Evolutionary conservation across 495 filamentous ascomycete species (phyloP), one percentile per base, ranked within the genome.

Genomic region (Lindgomyces ingoldianus): DNA sequence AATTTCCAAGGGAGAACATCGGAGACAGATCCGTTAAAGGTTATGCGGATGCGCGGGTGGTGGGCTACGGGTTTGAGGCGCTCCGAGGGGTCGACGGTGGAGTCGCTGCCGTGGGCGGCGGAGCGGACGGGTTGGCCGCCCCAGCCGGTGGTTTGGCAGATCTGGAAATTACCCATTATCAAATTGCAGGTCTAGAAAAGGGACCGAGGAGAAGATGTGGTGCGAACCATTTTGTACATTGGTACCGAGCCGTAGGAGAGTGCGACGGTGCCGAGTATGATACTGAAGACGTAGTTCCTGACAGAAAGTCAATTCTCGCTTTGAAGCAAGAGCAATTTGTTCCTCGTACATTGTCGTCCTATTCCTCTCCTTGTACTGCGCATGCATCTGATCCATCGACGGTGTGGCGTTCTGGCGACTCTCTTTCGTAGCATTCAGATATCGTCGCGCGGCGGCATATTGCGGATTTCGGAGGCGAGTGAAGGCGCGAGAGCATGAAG

Each of bases 1-100:
- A 99, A 99, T 73, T 96, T 96, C 94, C 94, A 99, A 2, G 93
- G 92, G 50, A 99, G 82, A 12, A 96, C 85, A 74, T 97, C 93
- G 0, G 94, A 98, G 1, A 96, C 91, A 3, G 90, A 95, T 47
- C 91, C 89, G 70, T 89, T 91, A 83, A 99, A 99, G 42, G 95
- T 97, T 55, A 99, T 93, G 27, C 93, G 90, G 52, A 99, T 89
- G 26, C 94, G 91, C 53, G 87, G 88, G 22, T 89, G 88, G 72
- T 83, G 78, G 1, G 84, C 89, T n/a, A 96, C 88, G 21, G 94
- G 94, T 25, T 82, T 80, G 27, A 98, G 85, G 33, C 90, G 89
- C 22, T 78, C 76, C 12, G 91, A 80, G 26, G 87, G 85, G 76
- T 93, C 90, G 54, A 74, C 79, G 64, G 59, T 33, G 45, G 82